These are phyloP conservation scores for Candida boidinii DNA, from an alignment of 805 yeast genomes.

Conservation along the genomic window DNA sequence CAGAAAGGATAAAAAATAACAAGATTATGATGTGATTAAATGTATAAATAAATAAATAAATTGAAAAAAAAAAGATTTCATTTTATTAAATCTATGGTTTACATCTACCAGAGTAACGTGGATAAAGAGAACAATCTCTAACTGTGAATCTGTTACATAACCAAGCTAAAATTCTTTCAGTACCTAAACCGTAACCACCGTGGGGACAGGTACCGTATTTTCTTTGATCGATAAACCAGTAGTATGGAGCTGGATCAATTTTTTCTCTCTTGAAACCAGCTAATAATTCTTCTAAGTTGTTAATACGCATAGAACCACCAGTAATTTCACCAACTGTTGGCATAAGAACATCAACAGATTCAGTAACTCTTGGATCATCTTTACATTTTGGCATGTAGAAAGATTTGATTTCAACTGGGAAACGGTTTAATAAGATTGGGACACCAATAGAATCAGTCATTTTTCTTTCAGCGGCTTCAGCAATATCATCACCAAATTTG, in stretches of 20 bases:
- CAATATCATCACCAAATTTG: constrained; percentile 97
- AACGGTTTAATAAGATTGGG: constrained; percentile 85
- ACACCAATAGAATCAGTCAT: constrained; percentile 94
- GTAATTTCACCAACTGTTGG: constrained; percentile 99
- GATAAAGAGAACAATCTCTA: constrained; percentile 95
- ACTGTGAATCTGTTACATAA: constrained; percentile 95
- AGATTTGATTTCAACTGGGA: constrained; percentile 96
- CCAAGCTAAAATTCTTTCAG: constrained; percentile 98
- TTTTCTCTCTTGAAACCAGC: constrained; percentile 93
- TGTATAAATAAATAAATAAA: no score
- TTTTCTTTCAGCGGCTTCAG: constrained; percentile 98
- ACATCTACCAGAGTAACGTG: constrained; percentile 97
- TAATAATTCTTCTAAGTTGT: constrained; percentile 67
- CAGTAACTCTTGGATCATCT: constrained; percentile 93
- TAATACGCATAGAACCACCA: constrained; percentile 99
- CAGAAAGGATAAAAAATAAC: no score
- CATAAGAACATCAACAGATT: constrained; percentile 96
- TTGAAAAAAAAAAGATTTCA: no score
- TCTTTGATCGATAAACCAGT: constrained; percentile 95
- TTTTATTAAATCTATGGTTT: no score
- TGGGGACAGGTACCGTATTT: constrained; percentile 97
- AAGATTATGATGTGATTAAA: no score
- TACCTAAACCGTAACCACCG: constrained; percentile 98
- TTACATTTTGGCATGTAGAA: constrained; percentile 93
- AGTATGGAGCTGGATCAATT: constrained; percentile 74